Evolutionary conservation across 495 filamentous ascomycete genomes (phyloP).

Genomic region (Oleoguttula mirabilis): DNA sequence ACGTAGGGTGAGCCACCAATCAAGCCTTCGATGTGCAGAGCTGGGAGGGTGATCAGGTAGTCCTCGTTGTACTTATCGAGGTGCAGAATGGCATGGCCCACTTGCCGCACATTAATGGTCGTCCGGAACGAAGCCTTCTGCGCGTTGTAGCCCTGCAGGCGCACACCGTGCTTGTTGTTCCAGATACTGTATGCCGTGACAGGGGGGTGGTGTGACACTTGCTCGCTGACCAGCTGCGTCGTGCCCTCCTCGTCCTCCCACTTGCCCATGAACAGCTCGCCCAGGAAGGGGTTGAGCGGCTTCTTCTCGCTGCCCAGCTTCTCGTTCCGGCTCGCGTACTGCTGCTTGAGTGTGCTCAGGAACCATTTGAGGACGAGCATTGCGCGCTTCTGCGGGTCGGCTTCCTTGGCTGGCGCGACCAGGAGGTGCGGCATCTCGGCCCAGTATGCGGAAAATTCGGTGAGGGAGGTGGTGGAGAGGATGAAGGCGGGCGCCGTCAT

Average conservation of each 20-base stretch:
- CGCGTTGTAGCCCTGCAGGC: constrained; percentile 91
- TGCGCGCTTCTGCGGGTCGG: constrained; percentile 70
- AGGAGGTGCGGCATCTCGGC: constrained; percentile 83
- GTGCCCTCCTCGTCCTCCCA: constrained; percentile 70
- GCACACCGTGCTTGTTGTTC: constrained; percentile 72
- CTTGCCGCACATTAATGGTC: constrained; percentile 91
- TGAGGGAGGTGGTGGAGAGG: constrained; percentile 78
- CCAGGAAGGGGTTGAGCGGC: constrained; percentile 62
- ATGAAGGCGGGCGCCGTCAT: constrained; percentile 95
- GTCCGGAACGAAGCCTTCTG: constrained; percentile 89
- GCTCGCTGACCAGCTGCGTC: constrained; percentile 53
- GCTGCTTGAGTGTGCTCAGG: constrained; percentile 85
- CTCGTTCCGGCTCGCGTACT: constrained; percentile 83
- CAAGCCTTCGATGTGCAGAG: constrained; percentile 85
- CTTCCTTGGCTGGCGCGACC: constrained; percentile 69
- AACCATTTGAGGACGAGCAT: constrained; percentile 94
- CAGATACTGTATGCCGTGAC: constrained; percentile 88
- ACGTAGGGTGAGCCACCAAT: constrained; percentile 85
- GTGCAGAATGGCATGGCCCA: constrained; percentile 81
- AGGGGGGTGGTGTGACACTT: constrained; percentile 93
- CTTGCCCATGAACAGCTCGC: constrained; percentile 79
- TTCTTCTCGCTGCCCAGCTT: constrained; percentile 81
- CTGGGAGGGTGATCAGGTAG: constrained; percentile 85
- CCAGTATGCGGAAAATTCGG: constrained; percentile 96
- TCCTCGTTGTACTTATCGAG: constrained; percentile 58